phyloP scores from a whole-genome alignment of 2,329 filamentous ascomycete species.

The Trichoderma sp. region DNA sequence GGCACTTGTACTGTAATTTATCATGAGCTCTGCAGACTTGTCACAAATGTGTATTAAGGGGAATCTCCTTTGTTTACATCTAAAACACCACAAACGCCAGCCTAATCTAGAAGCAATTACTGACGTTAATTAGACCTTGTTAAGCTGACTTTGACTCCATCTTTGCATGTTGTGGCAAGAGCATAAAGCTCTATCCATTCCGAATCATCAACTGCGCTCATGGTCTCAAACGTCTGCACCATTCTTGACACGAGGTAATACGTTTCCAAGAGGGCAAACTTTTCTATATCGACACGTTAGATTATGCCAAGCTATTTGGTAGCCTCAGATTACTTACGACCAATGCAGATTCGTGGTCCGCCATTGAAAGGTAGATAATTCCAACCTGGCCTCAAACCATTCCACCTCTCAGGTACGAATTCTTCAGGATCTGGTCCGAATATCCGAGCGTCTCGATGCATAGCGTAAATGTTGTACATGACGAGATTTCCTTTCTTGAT shows the following conservation, averaged over 20 bases:
- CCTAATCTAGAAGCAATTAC: neutral
- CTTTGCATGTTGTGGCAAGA: slow-evolving; percentile 38
- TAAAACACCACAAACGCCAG: neutral
- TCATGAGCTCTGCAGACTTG: neutral
- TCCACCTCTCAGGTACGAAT: slow-evolving; percentile 46
- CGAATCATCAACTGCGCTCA: slow-evolving; percentile 32
- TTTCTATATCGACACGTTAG: slow-evolving; percentile 31
- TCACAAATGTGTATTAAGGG: neutral
- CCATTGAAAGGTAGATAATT: slow-evolving; percentile 49
- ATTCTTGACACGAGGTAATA: slow-evolving; percentile 39
- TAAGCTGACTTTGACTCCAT: slow-evolving; percentile 31
- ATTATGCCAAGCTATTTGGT: neutral
- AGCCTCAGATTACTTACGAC: slow-evolving; percentile 35
- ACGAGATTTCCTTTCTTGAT: slow-evolving; percentile 50
- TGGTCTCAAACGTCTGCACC: slow-evolving; percentile 35
- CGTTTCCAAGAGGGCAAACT: slow-evolving; percentile 39
- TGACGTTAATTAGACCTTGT: neutral
- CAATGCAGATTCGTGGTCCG: slow-evolving; percentile 48
- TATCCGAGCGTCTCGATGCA: slow-evolving; percentile 41
- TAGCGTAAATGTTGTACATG: slow-evolving; percentile 45
- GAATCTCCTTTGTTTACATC: neutral
- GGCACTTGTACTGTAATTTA: neutral
- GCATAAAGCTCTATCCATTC: slow-evolving; percentile 40
- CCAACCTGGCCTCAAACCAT: slow-evolving; percentile 42
- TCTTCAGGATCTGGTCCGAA: slow-evolving; percentile 41